These are phyloP conservation scores for Trichaptum fuscoviolaceum DNA, from an alignment of 768 basidiomycete species.

Conservation along the genomic window DNA sequence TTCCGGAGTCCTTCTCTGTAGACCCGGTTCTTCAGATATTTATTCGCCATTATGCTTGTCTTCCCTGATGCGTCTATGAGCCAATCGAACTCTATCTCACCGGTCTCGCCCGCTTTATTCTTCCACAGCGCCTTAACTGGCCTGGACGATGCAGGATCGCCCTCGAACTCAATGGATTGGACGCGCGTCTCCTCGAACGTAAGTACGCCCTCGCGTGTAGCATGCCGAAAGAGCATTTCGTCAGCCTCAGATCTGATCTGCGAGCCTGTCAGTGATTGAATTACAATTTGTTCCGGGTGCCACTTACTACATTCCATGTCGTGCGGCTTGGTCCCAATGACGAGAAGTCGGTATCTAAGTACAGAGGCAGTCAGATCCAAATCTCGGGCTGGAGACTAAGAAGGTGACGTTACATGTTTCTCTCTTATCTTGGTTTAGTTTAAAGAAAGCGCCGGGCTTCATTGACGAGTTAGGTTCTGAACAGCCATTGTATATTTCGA, in stretches of 20 bases:
- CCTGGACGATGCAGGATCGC: constrained; percentile 20
- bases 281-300: no score
- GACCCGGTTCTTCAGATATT: no score
- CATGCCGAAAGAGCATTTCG: constrained; percentile 51
- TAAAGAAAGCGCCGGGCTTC: constrained; percentile 58
- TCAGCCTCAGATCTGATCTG: constrained; percentile 52
- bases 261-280: no score
- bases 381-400: no score
- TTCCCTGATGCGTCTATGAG: constrained; percentile 12
- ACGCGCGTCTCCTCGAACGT: constrained; percentile 40
- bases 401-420: constrained; percentile 47
- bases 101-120: background rate
- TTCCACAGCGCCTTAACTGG: background rate
- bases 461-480: no score
- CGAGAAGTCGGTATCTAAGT: no score
- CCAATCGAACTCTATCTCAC: constrained; percentile 9
- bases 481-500: no score
- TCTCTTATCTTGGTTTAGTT: constrained; percentile 47
- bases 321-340: no score
- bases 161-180: constrained; percentile 27
- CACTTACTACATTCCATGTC: no score
- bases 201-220: constrained; percentile 37
- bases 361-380: no score
- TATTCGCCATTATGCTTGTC: constrained; percentile 7
- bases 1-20: constrained; percentile 8